Percentiles rank a stretch among this genome's conserved stretches.
phyloP scores from a whole-genome alignment of 257 asterid genomes.

The Linderniella brevidens region DNA sequence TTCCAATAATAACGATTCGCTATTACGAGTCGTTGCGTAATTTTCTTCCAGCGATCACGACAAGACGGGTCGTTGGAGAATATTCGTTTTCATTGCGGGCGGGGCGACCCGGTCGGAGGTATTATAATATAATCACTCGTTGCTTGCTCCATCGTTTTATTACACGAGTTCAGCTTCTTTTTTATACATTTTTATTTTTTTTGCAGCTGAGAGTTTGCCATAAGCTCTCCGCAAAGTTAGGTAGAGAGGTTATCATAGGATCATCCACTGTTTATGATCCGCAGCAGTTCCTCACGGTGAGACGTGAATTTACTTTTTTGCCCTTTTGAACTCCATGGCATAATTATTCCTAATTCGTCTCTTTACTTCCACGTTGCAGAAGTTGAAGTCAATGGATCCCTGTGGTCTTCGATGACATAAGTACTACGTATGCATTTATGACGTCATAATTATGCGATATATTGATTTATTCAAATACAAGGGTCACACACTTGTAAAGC shows the following conservation, averaged over 20 bases:
- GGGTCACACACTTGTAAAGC: no score
- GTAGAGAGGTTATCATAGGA: constrained; percentile 80
- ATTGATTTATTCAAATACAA: no score
- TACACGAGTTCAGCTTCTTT: background rate
- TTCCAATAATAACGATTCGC: constrained; percentile 15
- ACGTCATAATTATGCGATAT: no score
- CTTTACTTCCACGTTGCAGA: no score
- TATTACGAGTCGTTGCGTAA: constrained; percentile 81
- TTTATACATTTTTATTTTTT: background rate
- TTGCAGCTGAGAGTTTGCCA: constrained; percentile 91
- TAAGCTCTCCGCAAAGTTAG: constrained; percentile 63
- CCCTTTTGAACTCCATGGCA: no score
- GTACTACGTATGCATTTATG: no score
- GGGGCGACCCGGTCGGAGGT: constrained; percentile 99
- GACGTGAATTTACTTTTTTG: background rate
- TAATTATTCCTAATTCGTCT: no score
- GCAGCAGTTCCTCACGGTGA: constrained; percentile 84
- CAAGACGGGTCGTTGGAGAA: constrained; percentile 83
- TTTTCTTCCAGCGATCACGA: constrained; percentile 88
- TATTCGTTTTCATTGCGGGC: constrained; percentile 90
- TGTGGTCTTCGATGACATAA: no score
- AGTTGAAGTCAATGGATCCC: no score
- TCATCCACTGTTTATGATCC: constrained; percentile 97
- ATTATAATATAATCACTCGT: background rate
- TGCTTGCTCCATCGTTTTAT: no score